Conservation (phyloP, 345 rosid species). For the Salix suchowensis region DNA sequence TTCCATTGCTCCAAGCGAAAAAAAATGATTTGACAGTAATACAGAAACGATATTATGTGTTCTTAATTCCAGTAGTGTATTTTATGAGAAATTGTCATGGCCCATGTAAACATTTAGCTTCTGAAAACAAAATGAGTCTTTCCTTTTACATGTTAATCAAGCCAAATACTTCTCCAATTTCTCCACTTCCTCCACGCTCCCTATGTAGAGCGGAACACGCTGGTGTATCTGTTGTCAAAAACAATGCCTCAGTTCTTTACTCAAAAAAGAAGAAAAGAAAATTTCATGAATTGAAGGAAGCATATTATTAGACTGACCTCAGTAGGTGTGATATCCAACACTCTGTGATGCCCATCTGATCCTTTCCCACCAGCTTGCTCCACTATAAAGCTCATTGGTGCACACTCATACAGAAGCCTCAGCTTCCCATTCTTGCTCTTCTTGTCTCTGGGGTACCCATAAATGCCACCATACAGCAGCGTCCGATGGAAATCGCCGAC, state of each 20-base stretch:
- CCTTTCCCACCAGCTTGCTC: slow-evolving; percentile 99
- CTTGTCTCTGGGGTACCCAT: slow-evolving; percentile 88
- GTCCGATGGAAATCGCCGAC: slow-evolving; percentile 95
- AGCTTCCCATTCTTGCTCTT: slow-evolving; percentile 94
- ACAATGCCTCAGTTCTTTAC: neutral
- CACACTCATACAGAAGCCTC: slow-evolving; percentile 87
- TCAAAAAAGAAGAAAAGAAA: neutral
- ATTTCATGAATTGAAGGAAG: neutral
- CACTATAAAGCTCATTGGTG: slow-evolving; percentile 93
- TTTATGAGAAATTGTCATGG: neutral
- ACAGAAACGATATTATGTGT: neutral
- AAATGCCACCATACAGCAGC: slow-evolving; percentile 80
- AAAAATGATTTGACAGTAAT: neutral
- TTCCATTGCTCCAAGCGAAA: neutral
- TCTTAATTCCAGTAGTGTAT: slow-evolving; percentile 6
- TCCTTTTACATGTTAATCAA: slow-evolving; percentile 35
- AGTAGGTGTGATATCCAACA: slow-evolving; percentile 71
- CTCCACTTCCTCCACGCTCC: slow-evolving; percentile 86
- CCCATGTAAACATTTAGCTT: slow-evolving; percentile 3
- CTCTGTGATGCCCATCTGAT: slow-evolving; percentile 76
- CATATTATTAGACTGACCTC: slow-evolving; percentile 42
- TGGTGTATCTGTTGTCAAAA: slow-evolving; percentile 61
- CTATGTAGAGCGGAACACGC: slow-evolving; percentile 85
- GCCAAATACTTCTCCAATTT: slow-evolving; percentile 87
- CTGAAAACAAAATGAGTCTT: slow-evolving; percentile 22